Percentiles rank a stretch among this genome's conserved stretches.
phyloP scores from a whole-genome alignment of 805 yeast genomes.

The Priceomyces carsonii region DNA sequence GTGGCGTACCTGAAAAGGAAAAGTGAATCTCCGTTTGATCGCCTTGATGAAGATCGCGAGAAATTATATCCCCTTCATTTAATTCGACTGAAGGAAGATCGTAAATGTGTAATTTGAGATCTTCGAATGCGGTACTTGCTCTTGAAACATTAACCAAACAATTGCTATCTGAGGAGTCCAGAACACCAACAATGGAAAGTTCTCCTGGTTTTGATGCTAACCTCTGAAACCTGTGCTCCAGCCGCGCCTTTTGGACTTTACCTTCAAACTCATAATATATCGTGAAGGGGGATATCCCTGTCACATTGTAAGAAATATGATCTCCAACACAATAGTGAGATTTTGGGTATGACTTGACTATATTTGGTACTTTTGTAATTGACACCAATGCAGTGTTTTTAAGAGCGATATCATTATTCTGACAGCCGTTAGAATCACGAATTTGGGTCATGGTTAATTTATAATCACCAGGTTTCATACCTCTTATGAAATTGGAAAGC shows the following conservation, averaged over 20 bases:
- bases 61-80: conserved; percentile 70
- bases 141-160: conserved; percentile 65
- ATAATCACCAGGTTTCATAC: conserved; percentile 67
- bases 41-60: conserved; percentile 90
- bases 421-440: conserved; percentile 72
- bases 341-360: conserved; percentile 35
- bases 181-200: conserved; percentile 62
- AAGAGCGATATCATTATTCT: conserved; percentile 38
- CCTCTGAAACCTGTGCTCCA: conserved; percentile 52
- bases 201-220: conserved; percentile 83
- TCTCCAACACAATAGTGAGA: conserved; percentile 89
- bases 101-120: conserved; percentile 36
- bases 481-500: conserved; percentile 22
- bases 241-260: conserved; percentile 54
- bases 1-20: conserved; percentile 84
- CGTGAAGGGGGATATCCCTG: conserved; percentile 79
- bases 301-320: conserved; percentile 69
- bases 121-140: conserved; percentile 30
- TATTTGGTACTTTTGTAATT: conserved; percentile 77
- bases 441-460: conserved; percentile 57
- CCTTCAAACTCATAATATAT: conserved; percentile 75
- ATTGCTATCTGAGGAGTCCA: conserved; percentile 70
- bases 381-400: conserved; percentile 50
- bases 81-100: conserved; percentile 77
- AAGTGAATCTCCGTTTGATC: conserved; percentile 88